A percentile compares a stretch with the other conserved stretches of the same genome.
These are phyloP conservation scores for Gryganskiella cystojenkinii DNA, from an alignment of 192 early-diverging fungal species.

Conservation along the genomic window DNA sequence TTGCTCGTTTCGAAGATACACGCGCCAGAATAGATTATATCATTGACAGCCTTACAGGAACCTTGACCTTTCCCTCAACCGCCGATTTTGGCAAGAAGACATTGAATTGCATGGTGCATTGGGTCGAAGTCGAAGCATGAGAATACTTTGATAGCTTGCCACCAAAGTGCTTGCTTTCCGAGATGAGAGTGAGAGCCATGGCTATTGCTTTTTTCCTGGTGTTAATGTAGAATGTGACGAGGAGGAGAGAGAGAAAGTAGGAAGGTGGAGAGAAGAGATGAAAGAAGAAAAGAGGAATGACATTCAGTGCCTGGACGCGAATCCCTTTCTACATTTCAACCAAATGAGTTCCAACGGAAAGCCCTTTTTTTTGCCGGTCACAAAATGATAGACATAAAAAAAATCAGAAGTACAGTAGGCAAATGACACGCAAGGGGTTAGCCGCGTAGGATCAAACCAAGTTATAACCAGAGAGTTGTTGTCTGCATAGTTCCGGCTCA, in stretches of 20 bases:
- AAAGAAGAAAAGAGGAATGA: background rate
- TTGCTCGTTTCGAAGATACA: no score
- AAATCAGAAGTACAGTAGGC: background rate
- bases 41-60: constrained; percentile 44
- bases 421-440: no score
- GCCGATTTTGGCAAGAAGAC: constrained; percentile 75
- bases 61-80: constrained; percentile 25
- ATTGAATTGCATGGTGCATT: constrained; percentile 82
- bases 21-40: no score
- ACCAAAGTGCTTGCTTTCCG: constrained; percentile 70
- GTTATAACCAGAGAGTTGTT: no score
- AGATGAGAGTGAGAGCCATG: constrained; percentile 59
- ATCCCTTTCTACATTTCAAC: no score
- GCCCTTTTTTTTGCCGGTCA: no score
- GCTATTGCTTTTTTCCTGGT: background rate
- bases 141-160: constrained; percentile 79
- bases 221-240: background rate
- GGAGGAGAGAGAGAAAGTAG: background rate
- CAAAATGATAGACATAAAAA: background rate
- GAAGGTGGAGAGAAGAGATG: background rate
- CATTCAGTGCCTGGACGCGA: background rate
- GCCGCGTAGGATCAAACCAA: no score
- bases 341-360: background rate
- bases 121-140: constrained; percentile 69
- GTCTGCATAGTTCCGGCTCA: no score